A percentile compares a stretch with the other conserved stretches of the same genome.
phyloP scores from a whole-genome alignment of 371 early-diverging fungal genomes.

The Syncephalastrum sp. region DNA sequence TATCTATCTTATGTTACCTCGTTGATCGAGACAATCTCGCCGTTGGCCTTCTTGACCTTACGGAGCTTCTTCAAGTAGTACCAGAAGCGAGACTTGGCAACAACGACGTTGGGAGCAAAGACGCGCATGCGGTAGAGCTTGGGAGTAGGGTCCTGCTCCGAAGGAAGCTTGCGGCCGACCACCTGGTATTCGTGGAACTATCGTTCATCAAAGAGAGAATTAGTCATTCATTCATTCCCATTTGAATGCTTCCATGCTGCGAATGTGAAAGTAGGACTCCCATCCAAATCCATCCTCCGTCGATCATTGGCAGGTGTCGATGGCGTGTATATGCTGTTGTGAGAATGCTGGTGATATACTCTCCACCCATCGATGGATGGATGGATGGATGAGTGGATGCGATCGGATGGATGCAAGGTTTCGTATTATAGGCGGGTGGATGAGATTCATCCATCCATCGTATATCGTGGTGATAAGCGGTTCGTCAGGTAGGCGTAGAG shows the following conservation, averaged over 20 bases:
- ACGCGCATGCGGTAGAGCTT: constrained; percentile 96
- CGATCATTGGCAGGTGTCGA: no score
- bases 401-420: not conserved
- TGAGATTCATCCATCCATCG: not conserved
- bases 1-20: constrained; percentile 50
- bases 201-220: not conserved
- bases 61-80: constrained; percentile 96
- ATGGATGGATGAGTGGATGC: constrained; percentile 14
- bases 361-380: not conserved
- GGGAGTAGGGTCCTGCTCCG: constrained; percentile 89
- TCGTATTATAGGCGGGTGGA: not conserved
- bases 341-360: no score
- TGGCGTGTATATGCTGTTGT: no score
- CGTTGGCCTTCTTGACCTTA: constrained; percentile 97
- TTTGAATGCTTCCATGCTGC: no score
- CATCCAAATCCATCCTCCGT: no score
- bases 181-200: constrained; percentile 26
- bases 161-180: constrained; percentile 88
- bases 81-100: constrained; percentile 98
- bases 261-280: no score
- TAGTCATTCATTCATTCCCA: no score
- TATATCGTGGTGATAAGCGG: not conserved
- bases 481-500: constrained; percentile 8
- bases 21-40: constrained; percentile 95
- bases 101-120: constrained; percentile 96